These are phyloP conservation scores for Fusarium sp. DNA, from an alignment of 2,329 filamentous ascomycete species.

Conservation along the genomic window DNA sequence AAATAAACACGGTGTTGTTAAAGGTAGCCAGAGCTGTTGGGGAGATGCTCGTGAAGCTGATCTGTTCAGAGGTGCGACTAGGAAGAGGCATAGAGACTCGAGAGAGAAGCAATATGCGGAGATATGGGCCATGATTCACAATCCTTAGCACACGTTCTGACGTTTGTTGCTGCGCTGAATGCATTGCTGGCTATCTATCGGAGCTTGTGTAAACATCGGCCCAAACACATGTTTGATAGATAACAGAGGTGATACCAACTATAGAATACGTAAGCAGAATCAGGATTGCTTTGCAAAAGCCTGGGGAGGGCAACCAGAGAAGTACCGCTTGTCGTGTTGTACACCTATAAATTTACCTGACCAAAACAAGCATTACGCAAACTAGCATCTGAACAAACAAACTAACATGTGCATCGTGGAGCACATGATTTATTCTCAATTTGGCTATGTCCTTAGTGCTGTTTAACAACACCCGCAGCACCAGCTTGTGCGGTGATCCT, in stretches of 20 bases:
- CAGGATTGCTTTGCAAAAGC: background rate
- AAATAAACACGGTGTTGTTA: background rate
- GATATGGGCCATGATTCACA: background rate
- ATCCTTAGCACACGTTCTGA: background rate
- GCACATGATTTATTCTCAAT: constrained; percentile 2
- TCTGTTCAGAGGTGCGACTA: background rate
- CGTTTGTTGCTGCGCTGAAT: constrained; percentile 7
- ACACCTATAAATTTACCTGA: background rate
- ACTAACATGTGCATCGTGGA: background rate
- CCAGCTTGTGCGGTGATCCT: constrained; percentile 90
- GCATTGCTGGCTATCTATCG: constrained; percentile 8
- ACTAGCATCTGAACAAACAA: background rate
- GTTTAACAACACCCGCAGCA: constrained; percentile 82
- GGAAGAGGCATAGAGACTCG: background rate
- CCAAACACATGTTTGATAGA: constrained; percentile 5
- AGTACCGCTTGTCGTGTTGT: background rate
- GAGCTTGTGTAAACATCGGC: constrained; percentile 9
- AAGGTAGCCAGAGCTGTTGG: background rate
- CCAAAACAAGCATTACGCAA: background rate
- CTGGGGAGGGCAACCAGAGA: constrained; percentile 5
- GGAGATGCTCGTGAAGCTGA: background rate
- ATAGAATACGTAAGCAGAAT: constrained; percentile 2
- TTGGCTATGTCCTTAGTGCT: constrained; percentile 54
- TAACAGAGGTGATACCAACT: constrained; percentile 25
- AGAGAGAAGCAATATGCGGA: constrained; percentile 1